Evolutionary conservation across 1,284 basidiomycete species (phyloP).

Genomic region (Marasmius tenuissimus): DNA sequence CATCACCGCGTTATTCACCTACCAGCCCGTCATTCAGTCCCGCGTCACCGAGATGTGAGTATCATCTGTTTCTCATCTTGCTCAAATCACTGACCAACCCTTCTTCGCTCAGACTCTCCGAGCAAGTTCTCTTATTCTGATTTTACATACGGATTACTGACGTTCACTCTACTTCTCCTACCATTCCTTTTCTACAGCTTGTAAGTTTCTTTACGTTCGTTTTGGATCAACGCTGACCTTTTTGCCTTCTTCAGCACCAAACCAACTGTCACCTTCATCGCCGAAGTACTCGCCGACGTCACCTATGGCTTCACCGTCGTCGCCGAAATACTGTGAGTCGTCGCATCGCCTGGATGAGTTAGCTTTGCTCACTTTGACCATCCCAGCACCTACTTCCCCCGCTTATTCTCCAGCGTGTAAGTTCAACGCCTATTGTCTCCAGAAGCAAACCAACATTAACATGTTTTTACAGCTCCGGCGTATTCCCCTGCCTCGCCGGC

Average conservation of each 20-base stretch:
- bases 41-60: conserved; percentile 81
- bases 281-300: conserved; percentile 87
- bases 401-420: conserved; percentile 82
- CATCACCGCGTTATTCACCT: conserved; percentile 82
- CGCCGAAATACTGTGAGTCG: conserved; percentile 83
- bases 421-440: conserved; percentile 27
- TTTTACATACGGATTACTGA: conserved; percentile 16
- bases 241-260: conserved; percentile 47
- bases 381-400: conserved; percentile 75
- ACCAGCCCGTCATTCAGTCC: conserved; percentile 87
- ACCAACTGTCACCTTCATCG: conserved; percentile 80
- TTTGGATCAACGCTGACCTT: conserved; percentile 3
- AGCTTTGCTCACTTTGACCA: conserved; percentile 16
- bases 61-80: conserved; percentile 14
- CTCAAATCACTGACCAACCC: conserved; percentile 23
- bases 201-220: conserved; percentile 37
- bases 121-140: conserved; percentile 50
- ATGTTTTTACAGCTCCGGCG: conserved; percentile 58
- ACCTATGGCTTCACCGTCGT: conserved; percentile 77
- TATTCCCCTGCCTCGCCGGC: conserved; percentile 54
- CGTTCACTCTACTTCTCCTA: conserved; percentile 15
- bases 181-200: conserved; percentile 43
- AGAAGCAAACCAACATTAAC: conserved; percentile 22
- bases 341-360: neutral
- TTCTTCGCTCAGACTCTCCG: conserved; percentile 64